phyloP scores from a whole-genome alignment of 371 early-diverging fungal species.

The Lichtheimia hyalospora region DNA sequence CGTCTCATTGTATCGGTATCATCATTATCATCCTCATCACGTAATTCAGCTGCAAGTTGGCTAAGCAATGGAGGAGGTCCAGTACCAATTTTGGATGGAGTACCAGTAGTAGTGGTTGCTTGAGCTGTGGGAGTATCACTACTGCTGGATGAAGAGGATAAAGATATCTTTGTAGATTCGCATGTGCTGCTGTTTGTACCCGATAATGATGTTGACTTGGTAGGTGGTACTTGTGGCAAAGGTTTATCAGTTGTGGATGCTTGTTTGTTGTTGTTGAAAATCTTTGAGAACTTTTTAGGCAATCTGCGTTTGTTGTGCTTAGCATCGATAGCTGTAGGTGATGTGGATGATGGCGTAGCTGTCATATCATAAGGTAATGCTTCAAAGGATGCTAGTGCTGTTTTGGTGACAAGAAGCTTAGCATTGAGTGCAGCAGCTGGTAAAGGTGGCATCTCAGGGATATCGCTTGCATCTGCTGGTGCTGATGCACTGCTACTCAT shows the following conservation, averaged over 20 bases:
- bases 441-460: slow-evolving; percentile 14
- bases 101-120: not conserved
- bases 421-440: slow-evolving; percentile 1
- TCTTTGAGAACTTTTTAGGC: slow-evolving; percentile 15
- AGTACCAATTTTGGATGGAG: not conserved
- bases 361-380: slow-evolving; percentile 43
- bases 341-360: not conserved
- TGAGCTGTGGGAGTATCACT: not conserved
- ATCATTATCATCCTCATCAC: slow-evolving; percentile 18
- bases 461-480: not conserved
- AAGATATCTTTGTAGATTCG: too few relatives aligned
- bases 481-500: not conserved
- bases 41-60: slow-evolving; percentile 39
- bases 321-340: not conserved
- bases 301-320: slow-evolving; percentile 8
- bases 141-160: not conserved
- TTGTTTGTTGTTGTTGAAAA: slow-evolving; percentile 2
- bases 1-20: too few relatives aligned
- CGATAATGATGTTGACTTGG: not conserved
- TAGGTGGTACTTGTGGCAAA: not conserved
- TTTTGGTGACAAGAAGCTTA: not conserved
- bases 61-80: slow-evolving; percentile 7
- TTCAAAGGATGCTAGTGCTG: slow-evolving; percentile 18
- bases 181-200: too few relatives aligned
- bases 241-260: not conserved